These are phyloP conservation scores for Gossypium stocksii DNA, from an alignment of 345 rosid species.

Conservation along the genomic window DNA sequence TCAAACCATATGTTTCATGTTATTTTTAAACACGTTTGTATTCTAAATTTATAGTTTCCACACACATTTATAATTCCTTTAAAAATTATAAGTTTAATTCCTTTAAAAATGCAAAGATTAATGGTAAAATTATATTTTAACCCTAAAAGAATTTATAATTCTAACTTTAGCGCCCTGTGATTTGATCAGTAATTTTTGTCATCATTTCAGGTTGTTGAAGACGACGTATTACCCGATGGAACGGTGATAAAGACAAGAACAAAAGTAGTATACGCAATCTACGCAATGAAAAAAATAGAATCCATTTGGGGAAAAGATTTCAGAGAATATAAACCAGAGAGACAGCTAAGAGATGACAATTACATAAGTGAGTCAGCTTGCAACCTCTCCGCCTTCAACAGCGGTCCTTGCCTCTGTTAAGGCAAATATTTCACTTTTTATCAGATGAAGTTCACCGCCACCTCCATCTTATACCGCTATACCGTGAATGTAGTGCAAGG, in stretches of 20 bases:
- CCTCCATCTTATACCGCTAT: conserved; percentile 64
- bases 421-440: conserved; percentile 95
- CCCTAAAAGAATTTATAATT: too few relatives aligned
- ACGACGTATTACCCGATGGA: conserved; percentile 82
- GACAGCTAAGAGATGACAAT: conserved; percentile 75
- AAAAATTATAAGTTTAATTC: too few relatives aligned
- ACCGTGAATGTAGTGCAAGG: conserved; percentile 47
- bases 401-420: conserved; percentile 85
- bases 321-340: conserved; percentile 75
- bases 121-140: too few relatives aligned
- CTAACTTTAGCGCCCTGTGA: too few relatives aligned
- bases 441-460: conserved; percentile 76
- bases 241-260: conserved; percentile 78
- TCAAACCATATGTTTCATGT: too few relatives aligned
- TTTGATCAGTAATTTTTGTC: background rate
- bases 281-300: conserved; percentile 91
- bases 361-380: conserved; percentile 86
- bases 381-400: conserved; percentile 89
- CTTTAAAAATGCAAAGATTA: too few relatives aligned
- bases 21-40: too few relatives aligned
- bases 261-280: conserved; percentile 80
- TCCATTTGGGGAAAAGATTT: conserved; percentile 91
- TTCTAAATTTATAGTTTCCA: too few relatives aligned
- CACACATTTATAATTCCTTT: too few relatives aligned
- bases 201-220: conserved; percentile 52